Base-by-base conservation (phyloP, 176 grass and related monocot species). In the Musa schizocarpa region DNA sequence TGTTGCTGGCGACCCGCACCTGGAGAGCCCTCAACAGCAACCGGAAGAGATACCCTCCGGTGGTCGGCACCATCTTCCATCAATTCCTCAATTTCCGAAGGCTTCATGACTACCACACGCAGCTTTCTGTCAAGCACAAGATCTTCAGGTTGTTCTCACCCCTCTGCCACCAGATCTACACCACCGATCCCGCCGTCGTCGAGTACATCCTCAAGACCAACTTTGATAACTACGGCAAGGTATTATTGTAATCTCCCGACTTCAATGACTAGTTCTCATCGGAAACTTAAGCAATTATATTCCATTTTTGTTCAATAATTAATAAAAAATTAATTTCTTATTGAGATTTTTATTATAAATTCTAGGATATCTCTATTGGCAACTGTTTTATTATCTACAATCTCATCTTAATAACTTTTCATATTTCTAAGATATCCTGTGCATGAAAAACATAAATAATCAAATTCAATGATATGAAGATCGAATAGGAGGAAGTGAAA, bases 131-230 rank as follows among this genome's bases (percentile, higher is more conserved):
- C 51, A 76, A 75, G 73, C n/a, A 85, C 82, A 90, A 88, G 49
- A 96, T 86, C 72, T 96, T 87, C 74, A 87, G 92, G 67, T 79
- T 87, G 50, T 75, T 96, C 71, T 59, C 80, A 14, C 86, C 82
- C 23, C 83, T 79, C 27, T 74, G 78, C 80, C 92, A 72, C 71
- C 87, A 89, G 53, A 63, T 92, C 19, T 92, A 80, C 89, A 96
- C 88, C 75, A 89, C 92, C 1, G 89, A 89, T 50, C 92, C 86
- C 0, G 78, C 63, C 55, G 87, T 87, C 53, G 80, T 96, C 2
- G 92, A 96, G 57, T 80, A 92, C 83, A 82, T 96, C 73, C 92
- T 96, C 68, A 89, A 80, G 82, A 89, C 92, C 85, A 96, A 96
- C 73, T 96, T 92, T 65, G 14, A 52, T 27, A 96, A 96, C 82